Percentiles rank a stretch among this genome's conserved stretches.
These are phyloP conservation scores for Pezicula neosporulosa DNA, from an alignment of 2,329 filamentous ascomycete species.

Conservation along the genomic window DNA sequence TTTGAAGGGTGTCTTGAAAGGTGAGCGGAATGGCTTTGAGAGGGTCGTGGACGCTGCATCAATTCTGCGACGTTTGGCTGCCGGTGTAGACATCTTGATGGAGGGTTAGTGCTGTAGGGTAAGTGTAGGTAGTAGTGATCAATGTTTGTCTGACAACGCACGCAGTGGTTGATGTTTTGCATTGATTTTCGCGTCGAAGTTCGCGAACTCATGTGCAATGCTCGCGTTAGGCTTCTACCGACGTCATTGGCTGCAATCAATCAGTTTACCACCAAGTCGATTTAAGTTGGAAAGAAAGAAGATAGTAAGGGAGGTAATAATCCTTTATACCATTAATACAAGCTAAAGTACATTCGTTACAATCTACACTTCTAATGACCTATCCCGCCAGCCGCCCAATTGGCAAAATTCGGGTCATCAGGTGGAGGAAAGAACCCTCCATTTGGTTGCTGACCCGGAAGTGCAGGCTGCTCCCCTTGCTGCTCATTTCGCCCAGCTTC, in stretches of 20 bases:
- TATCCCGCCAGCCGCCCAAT: slow-evolving; percentile 62
- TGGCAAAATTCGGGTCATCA: slow-evolving; percentile 63
- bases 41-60: slow-evolving; percentile 55
- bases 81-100: slow-evolving; percentile 42
- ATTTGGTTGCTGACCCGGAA: slow-evolving; percentile 30
- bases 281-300: neutral
- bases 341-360: slow-evolving; percentile 12
- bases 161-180: too few relatives aligned
- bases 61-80: slow-evolving; percentile 61
- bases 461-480: slow-evolving; percentile 19
- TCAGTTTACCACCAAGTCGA: neutral
- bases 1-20: slow-evolving; percentile 47
- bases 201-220: too few relatives aligned
- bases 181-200: too few relatives aligned
- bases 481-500: slow-evolving; percentile 32
- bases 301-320: neutral
- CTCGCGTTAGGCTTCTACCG: too few relatives aligned
- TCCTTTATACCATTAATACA: slow-evolving; percentile 6
- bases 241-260: neutral
- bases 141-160: slow-evolving; percentile 4
- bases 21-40: slow-evolving; percentile 70
- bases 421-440: slow-evolving; percentile 62
- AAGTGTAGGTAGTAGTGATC: slow-evolving; percentile 14
- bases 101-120: slow-evolving; percentile 21
- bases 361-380: slow-evolving; percentile 43